Percentiles rank a stretch among this genome's conserved stretches.
phyloP scores from a whole-genome alignment of 192 early-diverging fungal species.

The Umbelopsis sp. region DNA sequence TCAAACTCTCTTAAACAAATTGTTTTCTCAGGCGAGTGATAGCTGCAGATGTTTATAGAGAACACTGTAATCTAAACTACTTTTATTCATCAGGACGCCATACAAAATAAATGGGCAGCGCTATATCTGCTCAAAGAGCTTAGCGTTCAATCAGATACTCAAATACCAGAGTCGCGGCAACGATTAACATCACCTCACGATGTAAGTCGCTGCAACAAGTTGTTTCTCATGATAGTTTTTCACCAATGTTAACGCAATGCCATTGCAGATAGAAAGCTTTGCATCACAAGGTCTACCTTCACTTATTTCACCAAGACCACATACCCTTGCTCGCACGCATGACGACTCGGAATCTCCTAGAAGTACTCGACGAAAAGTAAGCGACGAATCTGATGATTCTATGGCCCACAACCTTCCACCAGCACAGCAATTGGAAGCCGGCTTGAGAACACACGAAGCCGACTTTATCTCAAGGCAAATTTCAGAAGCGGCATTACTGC shows the following conservation, averaged over 20 bases:
- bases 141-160: slow-evolving; percentile 38
- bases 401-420: slow-evolving; percentile 14
- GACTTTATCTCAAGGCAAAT: slow-evolving; percentile 37
- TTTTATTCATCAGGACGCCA: slow-evolving; percentile 35
- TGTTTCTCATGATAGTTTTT: neutral
- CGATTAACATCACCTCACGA: neutral
- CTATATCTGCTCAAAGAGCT: slow-evolving; percentile 57
- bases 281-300: slow-evolving; percentile 12
- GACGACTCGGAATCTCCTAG: neutral
- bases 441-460: slow-evolving; percentile 14
- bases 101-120: slow-evolving; percentile 62
- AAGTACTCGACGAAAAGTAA: slow-evolving; percentile 1
- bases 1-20: slow-evolving; percentile 59
- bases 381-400: neutral
- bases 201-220: neutral
- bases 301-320: neutral
- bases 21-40: slow-evolving; percentile 46
- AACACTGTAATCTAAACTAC: neutral
- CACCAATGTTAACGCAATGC: neutral
- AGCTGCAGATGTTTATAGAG: neutral
- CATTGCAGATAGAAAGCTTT: neutral
- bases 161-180: neutral
- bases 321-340: neutral
- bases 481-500: slow-evolving; percentile 67
- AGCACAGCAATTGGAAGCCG: slow-evolving; percentile 8